These are phyloP conservation scores for Raphanus hybrid DNA, from an alignment of 441 rosid genomes.

Conservation along the genomic window DNA sequence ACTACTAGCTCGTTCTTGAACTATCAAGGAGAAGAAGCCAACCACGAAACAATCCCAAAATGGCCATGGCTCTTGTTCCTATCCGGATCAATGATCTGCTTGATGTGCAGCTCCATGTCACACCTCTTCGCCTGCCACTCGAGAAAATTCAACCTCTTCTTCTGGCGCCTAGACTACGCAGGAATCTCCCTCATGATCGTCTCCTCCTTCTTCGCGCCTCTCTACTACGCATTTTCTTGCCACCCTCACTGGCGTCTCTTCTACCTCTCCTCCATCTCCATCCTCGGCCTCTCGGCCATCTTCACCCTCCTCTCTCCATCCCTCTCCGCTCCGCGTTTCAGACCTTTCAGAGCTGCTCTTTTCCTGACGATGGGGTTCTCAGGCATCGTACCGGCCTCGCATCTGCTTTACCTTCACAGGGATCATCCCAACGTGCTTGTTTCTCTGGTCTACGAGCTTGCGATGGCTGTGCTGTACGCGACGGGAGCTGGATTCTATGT, in stretches of 20 bases:
- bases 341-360: constrained; percentile 72
- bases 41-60: constrained; percentile 52
- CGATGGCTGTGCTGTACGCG: constrained; percentile 75
- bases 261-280: constrained; percentile 69
- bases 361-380: constrained; percentile 90
- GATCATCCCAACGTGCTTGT: constrained; percentile 60
- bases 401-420: constrained; percentile 69
- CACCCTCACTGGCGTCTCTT: constrained; percentile 59
- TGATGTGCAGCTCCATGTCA: constrained; percentile 86
- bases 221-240: constrained; percentile 86
- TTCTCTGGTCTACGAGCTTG: constrained; percentile 68
- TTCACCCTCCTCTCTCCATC: constrained; percentile 78
- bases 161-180: constrained; percentile 96
- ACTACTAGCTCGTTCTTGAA: constrained; percentile 24
- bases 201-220: constrained; percentile 83
- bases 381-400: constrained; percentile 80
- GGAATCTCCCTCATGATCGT: constrained; percentile 94
- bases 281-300: constrained; percentile 70
- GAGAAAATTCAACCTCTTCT: constrained; percentile 67
- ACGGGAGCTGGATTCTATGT: constrained; percentile 74
- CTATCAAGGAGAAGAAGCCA: constrained; percentile 22
- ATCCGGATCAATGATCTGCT: constrained; percentile 83
- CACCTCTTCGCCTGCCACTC: constrained; percentile 98
- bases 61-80: constrained; percentile 97
- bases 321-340: constrained; percentile 64